Evolutionary conservation across 2,329 filamentous ascomycete species (phyloP).

Genomic region (Tolypocladium paradoxum): DNA sequence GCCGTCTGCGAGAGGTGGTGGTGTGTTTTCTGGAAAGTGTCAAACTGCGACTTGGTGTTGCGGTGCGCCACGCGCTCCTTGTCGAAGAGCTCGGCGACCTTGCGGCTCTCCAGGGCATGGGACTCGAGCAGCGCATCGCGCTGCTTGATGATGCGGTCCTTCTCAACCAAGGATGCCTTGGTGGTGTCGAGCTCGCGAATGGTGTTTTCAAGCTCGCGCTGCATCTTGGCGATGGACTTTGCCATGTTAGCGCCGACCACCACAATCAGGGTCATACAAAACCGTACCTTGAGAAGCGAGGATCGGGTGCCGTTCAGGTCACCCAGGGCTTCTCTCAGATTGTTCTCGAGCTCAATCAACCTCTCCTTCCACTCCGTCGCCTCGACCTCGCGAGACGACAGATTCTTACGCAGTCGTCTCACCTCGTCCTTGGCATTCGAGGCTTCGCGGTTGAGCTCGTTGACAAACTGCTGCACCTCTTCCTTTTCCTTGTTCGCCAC

Average conservation of each 20-base stretch:
- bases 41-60: slow-evolving; percentile 78
- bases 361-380: slow-evolving; percentile 86
- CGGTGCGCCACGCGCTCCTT: slow-evolving; percentile 80
- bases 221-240: slow-evolving; percentile 74
- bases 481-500: slow-evolving; percentile 85
- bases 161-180: slow-evolving; percentile 72
- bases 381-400: slow-evolving; percentile 78
- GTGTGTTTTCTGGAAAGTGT: slow-evolving; percentile 78
- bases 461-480: slow-evolving; percentile 86
- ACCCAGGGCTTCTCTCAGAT: slow-evolving; percentile 75
- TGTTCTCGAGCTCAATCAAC: slow-evolving; percentile 80
- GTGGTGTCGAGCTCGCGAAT: slow-evolving; percentile 71
- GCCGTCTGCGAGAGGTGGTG: slow-evolving; percentile 80
- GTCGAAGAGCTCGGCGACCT: slow-evolving; percentile 77
- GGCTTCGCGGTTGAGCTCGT: slow-evolving; percentile 80
- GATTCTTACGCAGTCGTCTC: slow-evolving; percentile 67
- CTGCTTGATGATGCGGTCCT: slow-evolving; percentile 80
- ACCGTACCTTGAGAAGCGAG: slow-evolving; percentile 64
- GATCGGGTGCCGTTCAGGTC: slow-evolving; percentile 80
- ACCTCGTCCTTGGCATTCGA: slow-evolving; percentile 77
- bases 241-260: background rate
- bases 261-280: background rate
- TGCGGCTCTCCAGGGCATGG: slow-evolving; percentile 75
- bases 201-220: slow-evolving; percentile 77
- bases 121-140: slow-evolving; percentile 82